Base-by-base conservation (phyloP, 163 green algal species). In the Chlorella variabilis region DNA sequence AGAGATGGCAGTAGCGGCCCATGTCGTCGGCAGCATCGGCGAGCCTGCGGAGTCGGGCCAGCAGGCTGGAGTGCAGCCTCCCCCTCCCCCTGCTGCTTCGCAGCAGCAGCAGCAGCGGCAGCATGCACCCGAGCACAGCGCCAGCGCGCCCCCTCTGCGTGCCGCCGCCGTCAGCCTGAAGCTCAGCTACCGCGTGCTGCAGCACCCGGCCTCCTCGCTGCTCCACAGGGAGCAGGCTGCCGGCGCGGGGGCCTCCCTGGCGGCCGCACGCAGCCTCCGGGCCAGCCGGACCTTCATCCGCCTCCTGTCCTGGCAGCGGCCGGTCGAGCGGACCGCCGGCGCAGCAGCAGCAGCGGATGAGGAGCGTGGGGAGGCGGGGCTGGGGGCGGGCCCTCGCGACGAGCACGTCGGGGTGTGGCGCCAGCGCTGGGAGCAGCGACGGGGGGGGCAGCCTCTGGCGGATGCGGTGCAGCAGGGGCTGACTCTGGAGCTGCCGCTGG, bases 121-220 rank as follows among this genome's bases (percentile, higher is more conserved):
- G 29, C 41, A 75, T 4, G 39, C 25, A 18, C 41, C 39, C 17
- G 38, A 56, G 2, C 20, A 51, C 68, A 62, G 41, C n/a, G n/a
- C 21, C 65, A 25, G 65, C 39, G 36, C 23, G 38, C 38, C 38
- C 7, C 59, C 59, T 6, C 7, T 56, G 21, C 29, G 38, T 0
- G 36, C 21, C 8, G 36, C 21, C 38, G 56, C 29, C 6, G 8
- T 73, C 20, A 31, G 13, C 13, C 69, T 77, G 29, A 42, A 29
- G 4, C 69, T 77, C 29, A 77, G 69, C 69, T 77, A 45, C 45
- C 69, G 69, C 8, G 11, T 20, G 9, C 20, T 77, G 45, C 67
- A 25, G 25, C 39, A 25, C 3, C 67, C 67, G 0, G 25, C 67
- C 27, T 75, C 67, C 18, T 39, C 62, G 9, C 62, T 70, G 62